Conservation (phyloP, 495 filamentous ascomycete genomes). For the Xylaria castorea region DNA sequence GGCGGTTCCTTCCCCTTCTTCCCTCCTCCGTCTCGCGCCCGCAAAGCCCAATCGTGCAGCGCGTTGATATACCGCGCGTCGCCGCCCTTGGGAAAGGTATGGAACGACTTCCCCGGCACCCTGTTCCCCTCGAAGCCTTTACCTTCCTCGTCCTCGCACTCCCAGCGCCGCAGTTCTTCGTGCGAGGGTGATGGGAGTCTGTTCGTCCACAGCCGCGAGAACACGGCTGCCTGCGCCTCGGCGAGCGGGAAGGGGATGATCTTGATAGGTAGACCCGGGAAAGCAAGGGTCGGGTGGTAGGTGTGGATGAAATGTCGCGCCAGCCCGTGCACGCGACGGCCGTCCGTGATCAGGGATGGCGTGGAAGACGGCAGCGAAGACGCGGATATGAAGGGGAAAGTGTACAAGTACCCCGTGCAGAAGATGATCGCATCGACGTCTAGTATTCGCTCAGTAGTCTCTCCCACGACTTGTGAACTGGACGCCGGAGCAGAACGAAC, state of each 20-base stretch:
- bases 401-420: constrained; percentile 78
- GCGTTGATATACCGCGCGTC: constrained; percentile 83
- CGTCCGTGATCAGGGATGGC: constrained; percentile 58
- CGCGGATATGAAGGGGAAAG: constrained; percentile 72
- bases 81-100: constrained; percentile 67
- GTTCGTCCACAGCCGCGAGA: constrained; percentile 77
- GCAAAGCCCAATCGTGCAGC: constrained; percentile 65
- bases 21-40: neutral
- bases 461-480: neutral
- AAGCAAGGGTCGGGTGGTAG: constrained; percentile 77
- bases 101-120: constrained; percentile 49
- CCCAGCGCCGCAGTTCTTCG: constrained; percentile 70
- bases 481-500: constrained; percentile 32
- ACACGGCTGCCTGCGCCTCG: constrained; percentile 78
- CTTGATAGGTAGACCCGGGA: constrained; percentile 76
- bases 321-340: constrained; percentile 68
- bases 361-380: constrained; percentile 62
- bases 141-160: constrained; percentile 37
- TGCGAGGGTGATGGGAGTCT: constrained; percentile 66
- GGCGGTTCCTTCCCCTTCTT: constrained; percentile 65
- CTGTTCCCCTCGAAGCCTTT: constrained; percentile 34
- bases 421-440: constrained; percentile 73
- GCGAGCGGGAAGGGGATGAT: constrained; percentile 83
- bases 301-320: constrained; percentile 83
- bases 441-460: constrained; percentile 44